These are phyloP conservation scores for Musa beccarii DNA, from an alignment of 176 grass and related monocot genomes.

Conservation along the genomic window DNA sequence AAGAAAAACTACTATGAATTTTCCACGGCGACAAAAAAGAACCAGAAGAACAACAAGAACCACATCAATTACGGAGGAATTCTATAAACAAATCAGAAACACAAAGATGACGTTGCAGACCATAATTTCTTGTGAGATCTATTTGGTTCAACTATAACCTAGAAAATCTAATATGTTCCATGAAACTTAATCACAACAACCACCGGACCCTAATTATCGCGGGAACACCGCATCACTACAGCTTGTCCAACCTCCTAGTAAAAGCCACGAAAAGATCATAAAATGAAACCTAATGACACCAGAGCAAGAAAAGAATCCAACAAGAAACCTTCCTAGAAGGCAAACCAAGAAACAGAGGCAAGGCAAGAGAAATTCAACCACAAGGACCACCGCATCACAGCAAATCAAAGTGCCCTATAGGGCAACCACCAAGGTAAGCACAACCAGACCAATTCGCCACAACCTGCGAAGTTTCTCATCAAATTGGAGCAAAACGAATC, in stretches of 20 bases:
- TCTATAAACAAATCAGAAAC: background rate
- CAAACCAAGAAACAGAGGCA: background rate
- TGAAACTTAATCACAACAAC: background rate
- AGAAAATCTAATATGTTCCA: background rate
- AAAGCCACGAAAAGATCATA: no score
- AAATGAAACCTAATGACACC: background rate
- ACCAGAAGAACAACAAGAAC: background rate
- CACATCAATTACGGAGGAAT: background rate
- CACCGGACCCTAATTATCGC: background rate
- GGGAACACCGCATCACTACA: background rate
- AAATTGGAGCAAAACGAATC: background rate
- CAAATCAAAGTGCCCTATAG: background rate
- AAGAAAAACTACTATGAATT: background rate
- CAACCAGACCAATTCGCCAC: background rate
- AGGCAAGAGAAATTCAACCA: background rate
- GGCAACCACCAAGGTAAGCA: background rate
- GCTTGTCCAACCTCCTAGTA: background rate
- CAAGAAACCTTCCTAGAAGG: background rate
- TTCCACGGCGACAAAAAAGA: background rate
- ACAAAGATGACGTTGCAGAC: background rate
- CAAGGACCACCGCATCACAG: background rate
- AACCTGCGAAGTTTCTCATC: background rate
- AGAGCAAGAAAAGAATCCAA: background rate
- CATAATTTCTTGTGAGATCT: background rate
- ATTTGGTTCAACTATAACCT: background rate